These are phyloP conservation scores for Magnaporthiopsis poae DNA, from an alignment of 2,329 filamentous ascomycete genomes.

Conservation along the genomic window DNA sequence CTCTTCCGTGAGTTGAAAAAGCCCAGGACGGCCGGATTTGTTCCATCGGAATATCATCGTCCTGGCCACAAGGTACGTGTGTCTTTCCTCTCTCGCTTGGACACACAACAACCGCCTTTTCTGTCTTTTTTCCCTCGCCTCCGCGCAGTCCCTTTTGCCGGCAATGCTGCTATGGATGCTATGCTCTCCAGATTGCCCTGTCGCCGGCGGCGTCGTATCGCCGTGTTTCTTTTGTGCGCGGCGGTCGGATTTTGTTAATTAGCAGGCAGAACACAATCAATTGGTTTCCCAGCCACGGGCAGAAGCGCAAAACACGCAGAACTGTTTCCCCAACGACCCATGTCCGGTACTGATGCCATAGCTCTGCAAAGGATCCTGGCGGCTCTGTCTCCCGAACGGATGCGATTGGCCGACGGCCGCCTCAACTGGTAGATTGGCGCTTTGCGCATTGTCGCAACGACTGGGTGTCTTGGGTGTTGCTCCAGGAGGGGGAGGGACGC, in stretches of 20 bases:
- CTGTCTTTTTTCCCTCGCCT: neutral
- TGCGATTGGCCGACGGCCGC: neutral
- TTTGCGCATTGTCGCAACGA: neutral
- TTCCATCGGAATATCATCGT: slow-evolving; percentile 17
- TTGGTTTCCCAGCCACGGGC: neutral
- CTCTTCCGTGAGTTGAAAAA: slow-evolving; percentile 27
- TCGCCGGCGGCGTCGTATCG: neutral
- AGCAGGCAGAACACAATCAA: neutral
- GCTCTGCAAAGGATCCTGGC: neutral
- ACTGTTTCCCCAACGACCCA: neutral
- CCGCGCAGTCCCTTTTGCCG: neutral
- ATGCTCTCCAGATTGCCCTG: slow-evolving; percentile 1
- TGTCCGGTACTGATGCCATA: neutral
- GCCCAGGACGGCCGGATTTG: slow-evolving; percentile 20
- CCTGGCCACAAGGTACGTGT: slow-evolving; percentile 16
- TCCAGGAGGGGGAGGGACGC: neutral
- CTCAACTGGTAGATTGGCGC: neutral
- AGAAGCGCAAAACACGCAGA: neutral
- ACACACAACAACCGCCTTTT: neutral
- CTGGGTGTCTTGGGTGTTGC: neutral
- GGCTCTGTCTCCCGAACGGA: neutral
- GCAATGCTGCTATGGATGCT: neutral
- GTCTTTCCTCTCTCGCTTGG: slow-evolving; percentile 5
- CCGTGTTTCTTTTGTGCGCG: neutral
- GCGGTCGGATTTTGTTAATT: neutral